Percentiles rank a stretch among this genome's conserved stretches.
phyloP scores from a whole-genome alignment of 2,329 filamentous ascomycete species.

The Pyrenochaeta sp. region DNA sequence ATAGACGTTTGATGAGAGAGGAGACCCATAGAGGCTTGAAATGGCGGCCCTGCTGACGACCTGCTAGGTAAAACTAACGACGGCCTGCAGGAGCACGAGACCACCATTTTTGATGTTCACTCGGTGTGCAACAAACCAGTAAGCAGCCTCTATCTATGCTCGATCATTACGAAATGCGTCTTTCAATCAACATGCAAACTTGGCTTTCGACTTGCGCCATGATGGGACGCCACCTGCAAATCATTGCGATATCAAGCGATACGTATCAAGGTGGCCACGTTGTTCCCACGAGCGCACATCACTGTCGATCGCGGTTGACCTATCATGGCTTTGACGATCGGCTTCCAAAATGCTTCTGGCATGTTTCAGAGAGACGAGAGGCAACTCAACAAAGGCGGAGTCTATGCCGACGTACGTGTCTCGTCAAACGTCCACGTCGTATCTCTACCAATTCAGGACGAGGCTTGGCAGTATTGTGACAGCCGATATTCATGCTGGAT shows the following conservation, averaged over 20 bases:
- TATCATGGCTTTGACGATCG: neutral
- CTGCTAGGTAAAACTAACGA: conserved; percentile 2
- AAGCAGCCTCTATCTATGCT: neutral
- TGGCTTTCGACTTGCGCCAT: neutral
- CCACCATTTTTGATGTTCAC: neutral
- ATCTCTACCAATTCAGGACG: neutral
- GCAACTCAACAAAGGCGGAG: conserved; percentile 5
- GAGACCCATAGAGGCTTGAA: neutral
- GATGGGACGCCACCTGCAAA: neutral
- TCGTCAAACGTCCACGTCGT: neutral
- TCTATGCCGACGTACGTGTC: conserved; percentile 1
- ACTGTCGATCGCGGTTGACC: conserved; percentile 11
- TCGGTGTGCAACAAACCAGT: neutral
- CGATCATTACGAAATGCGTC: neutral
- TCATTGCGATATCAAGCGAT: conserved; percentile 5
- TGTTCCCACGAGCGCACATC: conserved; percentile 10
- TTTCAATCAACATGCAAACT: neutral
- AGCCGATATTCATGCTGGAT: neutral
- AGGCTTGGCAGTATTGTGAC: neutral
- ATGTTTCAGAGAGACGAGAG: conserved; percentile 16
- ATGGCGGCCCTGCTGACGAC: conserved; percentile 8
- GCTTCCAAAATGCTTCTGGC: conserved; percentile 1
- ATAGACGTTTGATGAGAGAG: conserved; percentile 5
- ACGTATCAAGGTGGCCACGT: conserved; percentile 17
- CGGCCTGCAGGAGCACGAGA: conserved; percentile 7